Evolutionary conservation across 768 basidiomycete species (phyloP).

Genomic region (Auriscalpium vulgare): DNA sequence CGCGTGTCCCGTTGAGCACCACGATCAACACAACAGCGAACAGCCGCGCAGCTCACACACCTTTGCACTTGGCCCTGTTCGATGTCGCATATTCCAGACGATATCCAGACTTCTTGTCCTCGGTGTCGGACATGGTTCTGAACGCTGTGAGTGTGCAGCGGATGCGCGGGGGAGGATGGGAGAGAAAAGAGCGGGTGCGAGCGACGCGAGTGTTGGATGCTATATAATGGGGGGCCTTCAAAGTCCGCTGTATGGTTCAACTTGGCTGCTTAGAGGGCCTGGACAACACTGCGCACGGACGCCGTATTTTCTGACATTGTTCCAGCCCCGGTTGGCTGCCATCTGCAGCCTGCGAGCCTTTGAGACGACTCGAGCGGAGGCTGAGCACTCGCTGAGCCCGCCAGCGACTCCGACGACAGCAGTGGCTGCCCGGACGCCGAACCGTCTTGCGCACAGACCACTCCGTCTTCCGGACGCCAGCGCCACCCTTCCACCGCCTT

Average conservation of each 20-base stretch:
- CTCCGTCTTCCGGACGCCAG: too few species aligned
- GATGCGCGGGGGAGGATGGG: slow-evolving; percentile 3
- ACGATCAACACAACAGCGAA: slow-evolving; percentile 16
- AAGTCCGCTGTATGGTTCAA: slow-evolving; percentile 26
- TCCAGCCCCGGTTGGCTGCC: not conserved
- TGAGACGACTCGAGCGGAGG: not conserved
- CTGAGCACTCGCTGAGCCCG: not conserved
- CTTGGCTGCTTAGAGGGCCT: slow-evolving; percentile 3
- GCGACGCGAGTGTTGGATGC: slow-evolving; percentile 14
- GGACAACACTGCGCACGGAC: not conserved
- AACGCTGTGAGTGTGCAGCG: not conserved
- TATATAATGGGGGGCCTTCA: slow-evolving; percentile 21
- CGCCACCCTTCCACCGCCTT: too few species aligned
- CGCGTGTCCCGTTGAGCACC: slow-evolving; percentile 17
- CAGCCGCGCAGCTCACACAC: slow-evolving; percentile 30
- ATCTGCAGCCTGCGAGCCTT: not conserved
- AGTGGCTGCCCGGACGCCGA: not conserved
- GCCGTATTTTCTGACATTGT: not conserved
- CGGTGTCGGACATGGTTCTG: slow-evolving; percentile 29
- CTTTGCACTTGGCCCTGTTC: slow-evolving; percentile 72
- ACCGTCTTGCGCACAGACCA: not conserved
- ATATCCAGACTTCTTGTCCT: slow-evolving; percentile 52
- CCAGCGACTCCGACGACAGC: not conserved
- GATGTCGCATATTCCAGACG: slow-evolving; percentile 71
- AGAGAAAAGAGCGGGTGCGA: slow-evolving; percentile 17